phyloP scores from a whole-genome alignment of 345 rosid species.

The Raphanus sativus region DNA sequence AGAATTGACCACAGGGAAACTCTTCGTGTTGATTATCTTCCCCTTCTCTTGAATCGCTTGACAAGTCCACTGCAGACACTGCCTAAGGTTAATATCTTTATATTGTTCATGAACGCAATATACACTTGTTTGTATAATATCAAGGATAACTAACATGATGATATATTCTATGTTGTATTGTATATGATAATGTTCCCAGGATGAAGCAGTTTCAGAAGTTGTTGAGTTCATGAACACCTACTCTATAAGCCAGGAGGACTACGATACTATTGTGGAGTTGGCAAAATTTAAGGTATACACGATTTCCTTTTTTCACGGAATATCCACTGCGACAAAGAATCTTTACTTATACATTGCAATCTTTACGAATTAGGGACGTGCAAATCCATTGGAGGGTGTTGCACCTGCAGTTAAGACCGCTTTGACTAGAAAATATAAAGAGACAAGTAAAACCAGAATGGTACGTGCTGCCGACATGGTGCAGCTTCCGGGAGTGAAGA shows the following conservation, averaged over 20 bases:
- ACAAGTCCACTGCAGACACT: constrained; percentile 69
- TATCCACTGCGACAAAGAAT: constrained; percentile 8
- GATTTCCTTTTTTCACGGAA: constrained; percentile 4
- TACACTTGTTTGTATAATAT: constrained; percentile 12
- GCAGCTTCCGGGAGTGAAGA: constrained; percentile 76
- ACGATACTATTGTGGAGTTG: constrained; percentile 69
- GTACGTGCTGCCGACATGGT: constrained; percentile 87
- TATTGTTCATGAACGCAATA: neutral
- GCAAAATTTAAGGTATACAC: constrained; percentile 72
- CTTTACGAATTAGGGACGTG: constrained; percentile 54
- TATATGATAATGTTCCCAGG: constrained; percentile 42
- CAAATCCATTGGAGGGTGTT: constrained; percentile 85
- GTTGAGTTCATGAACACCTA: constrained; percentile 85
- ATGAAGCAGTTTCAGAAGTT: constrained; percentile 83
- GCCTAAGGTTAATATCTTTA: constrained; percentile 64
- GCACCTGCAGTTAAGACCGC: constrained; percentile 82
- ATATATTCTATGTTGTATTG: neutral
- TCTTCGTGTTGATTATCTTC: constrained; percentile 75
- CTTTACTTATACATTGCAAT: neutral
- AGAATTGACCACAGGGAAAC: constrained; percentile 53
- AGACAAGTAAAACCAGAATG: constrained; percentile 62
- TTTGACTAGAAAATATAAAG: constrained; percentile 79
- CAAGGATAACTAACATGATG: neutral
- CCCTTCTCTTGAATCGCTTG: constrained; percentile 66
- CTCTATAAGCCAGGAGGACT: constrained; percentile 88